These are phyloP conservation scores for Brassica carinata DNA, from an alignment of 345 rosid genomes.

Conservation along the genomic window DNA sequence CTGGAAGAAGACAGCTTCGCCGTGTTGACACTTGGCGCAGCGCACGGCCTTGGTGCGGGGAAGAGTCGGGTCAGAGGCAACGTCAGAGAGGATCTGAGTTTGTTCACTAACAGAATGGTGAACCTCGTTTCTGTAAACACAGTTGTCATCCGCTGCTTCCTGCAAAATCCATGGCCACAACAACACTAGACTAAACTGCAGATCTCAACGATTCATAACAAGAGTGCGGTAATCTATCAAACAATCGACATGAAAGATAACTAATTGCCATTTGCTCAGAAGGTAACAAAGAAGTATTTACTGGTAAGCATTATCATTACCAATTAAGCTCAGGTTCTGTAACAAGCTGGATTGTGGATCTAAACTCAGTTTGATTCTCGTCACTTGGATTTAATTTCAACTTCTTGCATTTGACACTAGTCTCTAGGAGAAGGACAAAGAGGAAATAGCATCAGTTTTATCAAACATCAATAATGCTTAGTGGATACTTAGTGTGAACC, in stretches of 20 bases:
- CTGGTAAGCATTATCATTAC: not conserved
- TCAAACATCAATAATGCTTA: not conserved
- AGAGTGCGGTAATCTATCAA: not conserved
- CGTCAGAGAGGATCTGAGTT: slow-evolving; percentile 72
- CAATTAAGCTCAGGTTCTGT: no score
- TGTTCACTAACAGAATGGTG: slow-evolving; percentile 71
- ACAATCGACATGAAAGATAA: not conserved
- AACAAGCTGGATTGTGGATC: no score
- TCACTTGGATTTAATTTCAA: not conserved
- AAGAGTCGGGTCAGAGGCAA: slow-evolving; percentile 83
- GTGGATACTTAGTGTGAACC: not conserved
- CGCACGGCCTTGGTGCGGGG: slow-evolving; percentile 75
- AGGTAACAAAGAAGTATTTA: no score
- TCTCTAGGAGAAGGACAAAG: not conserved
- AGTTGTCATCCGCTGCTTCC: slow-evolving; percentile 69
- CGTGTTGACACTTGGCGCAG: slow-evolving; percentile 58
- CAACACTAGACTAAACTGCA: not conserved
- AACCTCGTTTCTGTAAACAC: slow-evolving; percentile 77
- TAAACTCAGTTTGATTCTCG: not conserved
- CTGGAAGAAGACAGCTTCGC: slow-evolving; percentile 88
- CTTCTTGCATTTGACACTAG: not conserved
- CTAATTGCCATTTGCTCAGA: not conserved
- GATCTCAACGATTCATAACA: not conserved
- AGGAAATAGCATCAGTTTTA: not conserved
- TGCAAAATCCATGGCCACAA: slow-evolving; percentile 5